A percentile compares a stretch with the other conserved stretches of the same genome.
phyloP scores from a whole-genome alignment of 495 filamentous ascomycete species.

The Geopyxis carbonaria region DNA sequence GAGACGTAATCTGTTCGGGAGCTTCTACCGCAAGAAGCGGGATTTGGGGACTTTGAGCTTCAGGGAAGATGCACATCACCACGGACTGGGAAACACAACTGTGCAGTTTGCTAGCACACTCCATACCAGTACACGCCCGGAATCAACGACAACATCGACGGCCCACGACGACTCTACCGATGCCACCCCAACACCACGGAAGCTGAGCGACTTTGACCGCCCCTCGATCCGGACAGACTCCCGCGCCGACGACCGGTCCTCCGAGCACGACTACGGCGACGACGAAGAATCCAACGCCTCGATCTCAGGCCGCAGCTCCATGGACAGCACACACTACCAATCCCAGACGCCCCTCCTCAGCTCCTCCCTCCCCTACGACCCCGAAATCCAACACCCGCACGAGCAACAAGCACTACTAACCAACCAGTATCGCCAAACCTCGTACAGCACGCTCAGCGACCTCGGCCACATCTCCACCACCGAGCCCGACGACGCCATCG shows the following conservation, averaged over 20 bases:
- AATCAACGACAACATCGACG: slow-evolving; percentile 22
- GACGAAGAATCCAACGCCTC: slow-evolving; percentile 15
- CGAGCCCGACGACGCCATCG: slow-evolving; percentile 14
- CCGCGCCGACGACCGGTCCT: background rate
- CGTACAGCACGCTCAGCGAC: slow-evolving; percentile 21
- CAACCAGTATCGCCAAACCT: slow-evolving; percentile 14
- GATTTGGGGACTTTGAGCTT: slow-evolving; percentile 2
- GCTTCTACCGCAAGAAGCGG: slow-evolving; percentile 18
- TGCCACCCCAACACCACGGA: slow-evolving; percentile 11
- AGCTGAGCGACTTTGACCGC: background rate
- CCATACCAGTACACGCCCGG: slow-evolving; percentile 12
- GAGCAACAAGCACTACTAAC: slow-evolving; percentile 21
- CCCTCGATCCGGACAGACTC: background rate
- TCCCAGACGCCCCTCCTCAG: slow-evolving; percentile 17
- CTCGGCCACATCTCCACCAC: slow-evolving; percentile 4
- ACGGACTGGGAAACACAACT: slow-evolving; percentile 12
- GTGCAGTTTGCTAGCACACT: slow-evolving; percentile 8
- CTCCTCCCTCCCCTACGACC: slow-evolving; percentile 23
- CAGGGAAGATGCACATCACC: background rate
- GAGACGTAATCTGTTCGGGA: slow-evolving; percentile 2
- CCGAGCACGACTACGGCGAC: slow-evolving; percentile 21
- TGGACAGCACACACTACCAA: too few relatives aligned
- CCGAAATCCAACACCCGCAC: slow-evolving; percentile 19
- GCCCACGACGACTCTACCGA: slow-evolving; percentile 16
- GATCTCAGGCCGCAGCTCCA: slow-evolving; percentile 8